These are phyloP conservation scores for Solanum tacnaense DNA, from an alignment of 257 asterid genomes.

Conservation along the genomic window DNA sequence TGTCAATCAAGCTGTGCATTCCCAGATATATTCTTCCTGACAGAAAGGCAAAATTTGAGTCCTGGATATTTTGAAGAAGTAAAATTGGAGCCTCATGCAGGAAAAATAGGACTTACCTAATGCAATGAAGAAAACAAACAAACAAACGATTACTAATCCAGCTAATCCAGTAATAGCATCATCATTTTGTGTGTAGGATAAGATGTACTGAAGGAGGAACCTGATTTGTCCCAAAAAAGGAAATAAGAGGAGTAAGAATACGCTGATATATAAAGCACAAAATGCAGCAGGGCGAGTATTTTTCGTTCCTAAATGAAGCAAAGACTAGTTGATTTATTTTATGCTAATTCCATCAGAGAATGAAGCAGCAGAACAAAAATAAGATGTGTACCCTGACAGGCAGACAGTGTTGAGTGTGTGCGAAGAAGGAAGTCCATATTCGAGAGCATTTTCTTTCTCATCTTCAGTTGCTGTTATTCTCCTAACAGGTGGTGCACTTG, in stretches of 20 bases:
- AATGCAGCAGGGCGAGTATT: not conserved
- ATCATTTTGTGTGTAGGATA: slow-evolving; percentile 29
- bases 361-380: not conserved
- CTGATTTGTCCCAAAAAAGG: slow-evolving; percentile 27
- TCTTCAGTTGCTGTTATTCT: slow-evolving; percentile 76
- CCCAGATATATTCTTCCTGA: slow-evolving; percentile 92
- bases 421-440: slow-evolving; percentile 89
- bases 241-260: not conserved
- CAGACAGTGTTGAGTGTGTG: slow-evolving; percentile 95
- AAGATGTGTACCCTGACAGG: slow-evolving; percentile 63
- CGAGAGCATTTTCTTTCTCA: slow-evolving; percentile 84
- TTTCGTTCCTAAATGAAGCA: not conserved
- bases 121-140: slow-evolving; percentile 60
- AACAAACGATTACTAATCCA: slow-evolving; percentile 40
- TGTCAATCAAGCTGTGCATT: slow-evolving; percentile 87
- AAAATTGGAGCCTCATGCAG: not conserved
- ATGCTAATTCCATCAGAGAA: not conserved
- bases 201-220: slow-evolving; percentile 60
- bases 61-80: slow-evolving; percentile 1
- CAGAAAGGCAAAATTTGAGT: slow-evolving; percentile 2
- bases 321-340: not conserved
- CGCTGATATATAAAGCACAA: not conserved
- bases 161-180: slow-evolving; percentile 20
- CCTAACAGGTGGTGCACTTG: slow-evolving; percentile 64
- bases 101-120: slow-evolving; percentile 39